Conservation (phyloP, 768 basidiomycete species). For the Termitomyces sp. region DNA sequence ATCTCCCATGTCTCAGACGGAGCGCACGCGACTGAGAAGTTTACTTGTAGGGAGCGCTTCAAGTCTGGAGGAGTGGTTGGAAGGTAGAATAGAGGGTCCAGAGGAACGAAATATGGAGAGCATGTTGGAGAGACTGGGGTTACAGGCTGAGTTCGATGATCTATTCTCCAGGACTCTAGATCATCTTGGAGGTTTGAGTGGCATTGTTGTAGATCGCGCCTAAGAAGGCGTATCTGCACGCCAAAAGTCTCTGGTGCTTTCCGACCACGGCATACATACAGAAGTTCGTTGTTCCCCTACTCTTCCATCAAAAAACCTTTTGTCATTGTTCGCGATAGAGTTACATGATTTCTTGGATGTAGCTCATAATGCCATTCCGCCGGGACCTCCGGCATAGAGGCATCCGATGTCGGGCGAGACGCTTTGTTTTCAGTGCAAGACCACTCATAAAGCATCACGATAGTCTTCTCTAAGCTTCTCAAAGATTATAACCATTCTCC, state of each 20-base stretch:
- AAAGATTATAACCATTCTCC: not conserved
- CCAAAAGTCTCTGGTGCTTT: not conserved
- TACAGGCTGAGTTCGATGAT: conserved; percentile 59
- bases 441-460: not conserved
- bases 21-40: conserved; percentile 64
- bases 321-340: not conserved
- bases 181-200: conserved; percentile 43
- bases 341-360: not conserved
- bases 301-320: not conserved
- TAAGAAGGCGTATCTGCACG: not conserved
- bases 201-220: not conserved
- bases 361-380: not conserved
- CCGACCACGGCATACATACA: too few relatives aligned
- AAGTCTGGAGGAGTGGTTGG: conserved; percentile 66
- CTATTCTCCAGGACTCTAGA: conserved; percentile 58
- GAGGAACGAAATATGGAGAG: conserved; percentile 28
- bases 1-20: conserved; percentile 60
- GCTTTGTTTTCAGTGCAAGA: not conserved
- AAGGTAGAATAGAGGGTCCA: conserved; percentile 17
- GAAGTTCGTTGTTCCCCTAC: not conserved
- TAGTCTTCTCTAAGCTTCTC: not conserved
- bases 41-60: conserved; percentile 55
- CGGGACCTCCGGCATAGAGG: not conserved
- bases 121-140: conserved; percentile 42
- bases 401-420: not conserved